These are phyloP conservation scores for Teratosphaeria epicoccoides DNA, from an alignment of 2,329 filamentous ascomycete species.

Conservation along the genomic window DNA sequence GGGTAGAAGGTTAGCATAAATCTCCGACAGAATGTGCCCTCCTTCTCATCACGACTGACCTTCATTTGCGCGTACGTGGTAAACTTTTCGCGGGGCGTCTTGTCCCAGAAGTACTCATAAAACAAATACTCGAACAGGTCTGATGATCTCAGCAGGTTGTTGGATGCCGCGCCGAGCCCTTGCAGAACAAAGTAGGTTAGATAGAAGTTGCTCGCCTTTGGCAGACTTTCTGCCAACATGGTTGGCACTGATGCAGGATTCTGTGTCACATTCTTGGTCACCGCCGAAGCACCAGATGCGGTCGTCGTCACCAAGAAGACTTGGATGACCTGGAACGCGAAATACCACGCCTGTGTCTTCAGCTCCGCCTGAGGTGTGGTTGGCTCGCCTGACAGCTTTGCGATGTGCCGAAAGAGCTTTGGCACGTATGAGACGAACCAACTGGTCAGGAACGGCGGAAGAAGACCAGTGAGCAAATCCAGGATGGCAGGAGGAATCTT, in stretches of 20 bases:
- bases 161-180: slow-evolving; percentile 23
- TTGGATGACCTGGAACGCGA: slow-evolving; percentile 32
- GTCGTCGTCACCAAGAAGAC: slow-evolving; percentile 34
- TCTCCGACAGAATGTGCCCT: too few species aligned
- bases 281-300: slow-evolving; percentile 27
- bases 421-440: slow-evolving; percentile 26
- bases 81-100: slow-evolving; percentile 39
- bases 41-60: too few species aligned
- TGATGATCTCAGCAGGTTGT: slow-evolving; percentile 23
- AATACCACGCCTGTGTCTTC: slow-evolving; percentile 29
- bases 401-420: slow-evolving; percentile 26
- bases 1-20: too few species aligned
- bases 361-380: slow-evolving; percentile 36
- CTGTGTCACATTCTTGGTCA: slow-evolving; percentile 22
- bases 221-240: slow-evolving; percentile 27
- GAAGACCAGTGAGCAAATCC: slow-evolving; percentile 22
- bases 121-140: slow-evolving; percentile 25
- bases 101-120: slow-evolving; percentile 25
- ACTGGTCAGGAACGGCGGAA: slow-evolving; percentile 23
- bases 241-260: slow-evolving; percentile 23
- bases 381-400: slow-evolving; percentile 25
- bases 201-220: slow-evolving; percentile 33
- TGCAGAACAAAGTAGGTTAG: slow-evolving; percentile 32
- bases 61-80: slow-evolving; percentile 33
- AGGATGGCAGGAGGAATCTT: slow-evolving; percentile 21